Conservation (phyloP, 192 early-diverging fungal genomes). For the Backusella psychrophila region DNA sequence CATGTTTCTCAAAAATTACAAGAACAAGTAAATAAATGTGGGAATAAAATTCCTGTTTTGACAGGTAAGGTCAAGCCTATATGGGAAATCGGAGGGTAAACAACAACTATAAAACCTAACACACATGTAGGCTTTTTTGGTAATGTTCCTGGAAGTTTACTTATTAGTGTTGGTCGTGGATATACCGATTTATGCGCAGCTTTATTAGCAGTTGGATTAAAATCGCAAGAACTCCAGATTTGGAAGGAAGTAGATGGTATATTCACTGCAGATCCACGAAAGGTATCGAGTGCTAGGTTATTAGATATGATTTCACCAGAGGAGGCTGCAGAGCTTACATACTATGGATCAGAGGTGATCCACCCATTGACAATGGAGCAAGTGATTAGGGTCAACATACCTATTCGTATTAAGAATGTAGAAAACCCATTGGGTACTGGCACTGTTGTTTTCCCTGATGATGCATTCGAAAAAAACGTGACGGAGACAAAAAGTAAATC, state of each 20-base stretch:
- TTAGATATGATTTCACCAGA: slow-evolving; percentile 84
- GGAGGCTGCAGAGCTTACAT: slow-evolving; percentile 91
- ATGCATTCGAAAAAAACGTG: neutral
- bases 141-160: slow-evolving; percentile 80
- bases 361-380: slow-evolving; percentile 98
- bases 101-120: neutral
- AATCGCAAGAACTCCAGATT: slow-evolving; percentile 83
- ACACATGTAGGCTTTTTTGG: slow-evolving; percentile 70
- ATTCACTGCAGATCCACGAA: slow-evolving; percentile 94
- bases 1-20: slow-evolving; percentile 76
- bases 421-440: slow-evolving; percentile 81
- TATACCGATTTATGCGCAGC: slow-evolving; percentile 95
- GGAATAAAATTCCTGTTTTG: slow-evolving; percentile 82
- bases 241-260: slow-evolving; percentile 98
- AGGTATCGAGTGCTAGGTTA: slow-evolving; percentile 72
- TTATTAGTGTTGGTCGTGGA: slow-evolving; percentile 85
- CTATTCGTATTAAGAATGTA: slow-evolving; percentile 94
- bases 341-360: slow-evolving; percentile 86
- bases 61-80: slow-evolving; percentile 54
- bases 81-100: neutral
- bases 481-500: neutral
- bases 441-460: slow-evolving; percentile 82
- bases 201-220: slow-evolving; percentile 74
- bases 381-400: slow-evolving; percentile 87
- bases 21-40: slow-evolving; percentile 53